Evolutionary conservation across 306 rosid species (phyloP).

Genomic region (Vigna hirtella): DNA sequence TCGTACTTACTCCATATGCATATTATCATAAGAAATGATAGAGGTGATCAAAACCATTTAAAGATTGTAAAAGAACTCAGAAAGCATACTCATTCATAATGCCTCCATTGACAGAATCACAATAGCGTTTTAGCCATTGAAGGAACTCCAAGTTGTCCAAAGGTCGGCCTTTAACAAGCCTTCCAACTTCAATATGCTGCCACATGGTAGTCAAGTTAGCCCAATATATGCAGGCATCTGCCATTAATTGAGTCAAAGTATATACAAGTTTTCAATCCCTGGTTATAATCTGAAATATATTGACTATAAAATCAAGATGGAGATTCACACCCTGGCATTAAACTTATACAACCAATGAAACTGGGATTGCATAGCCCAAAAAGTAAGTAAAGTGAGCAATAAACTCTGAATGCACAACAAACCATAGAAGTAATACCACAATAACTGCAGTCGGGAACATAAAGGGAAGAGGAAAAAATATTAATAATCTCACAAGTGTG

Average conservation of each 20-base stretch:
- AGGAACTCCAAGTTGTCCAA: conserved; percentile 97
- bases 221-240: conserved; percentile 30
- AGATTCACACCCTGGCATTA: conserved; percentile 27
- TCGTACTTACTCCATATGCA: not conserved
- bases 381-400: not conserved
- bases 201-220: conserved; percentile 33
- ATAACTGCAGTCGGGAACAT: conserved; percentile 16
- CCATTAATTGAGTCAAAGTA: not conserved
- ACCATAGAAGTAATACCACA: conserved; percentile 4
- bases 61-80: conserved; percentile 23
- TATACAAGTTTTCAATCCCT: conserved; percentile 4
- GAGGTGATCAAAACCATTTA: conserved; percentile 6
- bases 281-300: conserved; percentile 21
- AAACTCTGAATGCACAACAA: conserved; percentile 16
- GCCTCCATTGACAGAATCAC: conserved; percentile 99
- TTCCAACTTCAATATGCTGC: conserved; percentile 93
- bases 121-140: conserved; percentile 98
- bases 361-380: not conserved
- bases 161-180: conserved; percentile 97
- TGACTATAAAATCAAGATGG: not conserved
- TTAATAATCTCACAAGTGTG: not conserved
- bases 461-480: not conserved
- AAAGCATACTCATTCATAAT: conserved; percentile 76
- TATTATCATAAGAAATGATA: conserved; percentile 13
- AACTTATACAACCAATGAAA: conserved; percentile 23